Evolutionary conservation across 805 yeast genomes (phyloP), one percentile per base, ranked within the genome.

Genomic region (Myxozyma udenii): DNA sequence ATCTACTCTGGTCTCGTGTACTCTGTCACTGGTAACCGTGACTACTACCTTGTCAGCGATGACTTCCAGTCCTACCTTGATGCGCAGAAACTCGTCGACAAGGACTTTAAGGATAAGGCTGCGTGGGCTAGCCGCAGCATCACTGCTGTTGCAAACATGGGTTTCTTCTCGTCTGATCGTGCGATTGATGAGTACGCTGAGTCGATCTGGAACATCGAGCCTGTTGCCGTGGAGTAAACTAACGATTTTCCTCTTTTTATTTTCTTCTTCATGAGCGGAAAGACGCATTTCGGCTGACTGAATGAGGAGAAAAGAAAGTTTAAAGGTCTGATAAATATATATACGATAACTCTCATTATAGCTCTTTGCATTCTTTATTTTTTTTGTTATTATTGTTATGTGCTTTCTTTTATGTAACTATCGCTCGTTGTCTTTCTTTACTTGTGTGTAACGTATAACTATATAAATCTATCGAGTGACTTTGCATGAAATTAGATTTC

Each of bases 141-240:
- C 54, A 69, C 76, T 55, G 79, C 85, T 61, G 96, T 89, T 50
- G 95, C 97, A 48, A 87, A 87, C 68, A 85, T 87, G 84, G 97
- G 97, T 5, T 90, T 87, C 78, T 89, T 89, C 74, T 79, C 87
- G 57, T 81, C 90, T 56, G 97, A 89, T 69, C 78, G 97, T 70
- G 87, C 95, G 68, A 85, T 89, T 65, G 85, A 83, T 63, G 96
- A 89, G 68, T 89, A 89, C 61, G 95, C 96, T 30, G 96, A 87
- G 60, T 79, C 83, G 56, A 88, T 89, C 64, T 89, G 97, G 97
- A 85, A 89, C 65, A 79, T 88, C 57, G 96, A 89, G 72, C 95
- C 96, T 16, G 43, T 66, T 25, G 48, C 45, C n/a, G 32, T 33
- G 19, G 22, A 44, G 4, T 33, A 28, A 28, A 28, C n/a, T n/a